Evolutionary conservation across 345 rosid species (phyloP), one percentile per base, ranked within the genome.

Genomic region (Eucalyptus polyanthemos): DNA sequence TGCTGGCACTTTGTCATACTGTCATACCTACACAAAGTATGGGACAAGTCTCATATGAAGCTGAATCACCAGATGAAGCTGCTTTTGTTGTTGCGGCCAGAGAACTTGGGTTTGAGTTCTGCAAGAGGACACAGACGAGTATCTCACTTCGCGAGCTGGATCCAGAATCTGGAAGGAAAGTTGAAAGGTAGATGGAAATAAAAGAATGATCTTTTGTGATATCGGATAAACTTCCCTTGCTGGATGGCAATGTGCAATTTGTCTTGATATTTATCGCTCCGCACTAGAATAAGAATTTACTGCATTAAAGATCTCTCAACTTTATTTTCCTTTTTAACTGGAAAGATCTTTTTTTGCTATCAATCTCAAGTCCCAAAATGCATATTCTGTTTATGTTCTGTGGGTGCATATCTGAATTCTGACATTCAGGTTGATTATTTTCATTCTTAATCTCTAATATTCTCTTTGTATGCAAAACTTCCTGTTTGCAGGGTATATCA

Each of bases 1-100:
- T 96, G 88, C 92, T 97, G 50, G 99, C 99, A 17, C 88, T 96
- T 76, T 97, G 99, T 87, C 98, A 97, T 88, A 97, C 99, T 1
- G 99, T 95, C 54, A 95, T 97, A 87, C 99, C 99, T 65, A 6
- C 0, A 92, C 97, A 91, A 89, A 93, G 86, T 40, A 93, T 92
- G 2, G 96, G 95, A 58, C 90, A 92, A 86, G 89, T 96, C 87
- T 91, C 94, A 12, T 97, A 95, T 31, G 99, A 97, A 88, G 98
- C 99, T 88, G 99, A 97, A 92, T 97, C 98, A 27, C 99, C 99
- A 4, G 99, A 97, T 93, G 99, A 97, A 93, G 95, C 97, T 81
- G 97, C 99, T n/a, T 96, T 97, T 91, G 99, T 97, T 89, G 93
- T 94, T 93, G 99, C 99, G 11, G 99, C 99, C 50, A 94, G 97